phyloP scores from a whole-genome alignment of 2,329 filamentous ascomycete genomes.

The Cladosporium cucumerinum region DNA sequence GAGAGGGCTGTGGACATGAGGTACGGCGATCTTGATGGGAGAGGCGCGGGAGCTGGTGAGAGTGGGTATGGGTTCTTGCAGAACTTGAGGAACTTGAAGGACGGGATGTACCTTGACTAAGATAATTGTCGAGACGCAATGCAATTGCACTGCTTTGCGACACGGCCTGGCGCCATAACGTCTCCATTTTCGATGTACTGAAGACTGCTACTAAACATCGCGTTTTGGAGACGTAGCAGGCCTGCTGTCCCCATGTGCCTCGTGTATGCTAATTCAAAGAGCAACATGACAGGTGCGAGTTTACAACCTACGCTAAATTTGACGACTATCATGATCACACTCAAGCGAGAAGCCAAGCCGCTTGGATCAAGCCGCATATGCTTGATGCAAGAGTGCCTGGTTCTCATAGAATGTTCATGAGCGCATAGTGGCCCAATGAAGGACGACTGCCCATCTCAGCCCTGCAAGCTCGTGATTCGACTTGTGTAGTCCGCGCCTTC shows the following conservation, averaged over 20 bases:
- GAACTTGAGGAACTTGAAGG: constrained; percentile 51
- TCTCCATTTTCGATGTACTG: too few species aligned
- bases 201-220: too few species aligned
- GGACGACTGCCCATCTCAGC: background rate
- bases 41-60: constrained; percentile 37
- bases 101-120: constrained; percentile 52
- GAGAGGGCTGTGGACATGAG: constrained; percentile 13
- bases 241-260: too few species aligned
- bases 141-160: too few species aligned
- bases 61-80: constrained; percentile 51
- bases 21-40: constrained; percentile 12
- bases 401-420: background rate
- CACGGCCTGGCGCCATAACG: too few species aligned
- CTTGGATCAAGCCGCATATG: background rate
- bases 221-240: too few species aligned
- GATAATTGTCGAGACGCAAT: background rate
- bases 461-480: background rate
- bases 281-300: background rate
- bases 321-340: background rate
- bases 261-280: too few species aligned
- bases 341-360: background rate
- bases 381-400: background rate
- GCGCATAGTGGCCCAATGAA: background rate
- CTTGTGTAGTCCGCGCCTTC: background rate
- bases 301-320: background rate